Base-by-base conservation (phyloP, 23 red algal genomes). In the Gracilariopsis chorda region DNA sequence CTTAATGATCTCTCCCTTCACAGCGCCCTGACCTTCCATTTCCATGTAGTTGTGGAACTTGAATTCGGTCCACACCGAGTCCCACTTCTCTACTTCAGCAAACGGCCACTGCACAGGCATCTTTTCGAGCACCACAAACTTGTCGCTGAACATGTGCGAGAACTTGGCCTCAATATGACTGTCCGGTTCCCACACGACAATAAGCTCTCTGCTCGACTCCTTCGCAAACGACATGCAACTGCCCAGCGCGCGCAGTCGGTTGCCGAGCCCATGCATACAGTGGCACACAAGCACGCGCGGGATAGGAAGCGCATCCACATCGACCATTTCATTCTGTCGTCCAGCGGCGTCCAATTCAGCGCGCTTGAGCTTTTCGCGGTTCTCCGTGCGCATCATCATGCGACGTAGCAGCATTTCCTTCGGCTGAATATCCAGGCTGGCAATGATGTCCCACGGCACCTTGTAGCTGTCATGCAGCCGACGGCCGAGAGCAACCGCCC, bases 371-470 rank as follows among this genome's bases (percentile, higher is more conserved):
- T 13, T 52, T 14, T 41, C 65, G 10, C 41, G 51, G 27, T 49
- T 65, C 58, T 44, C 63, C 11, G 42, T 47, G 43, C 37, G 74
- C 69, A 42, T 27, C 46, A 45, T 84, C 3, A 91, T 34, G 20
- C 64, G 32, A n/a, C 85, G 40, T 27, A 91, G 48, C 48, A 95
- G 61, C 13, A 62, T 27, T 37, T 95, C 86, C 44, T 82, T 86
- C 10, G 57, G 78, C 14, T 25, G 19, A n/a, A 58, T 49, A 19
- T 21, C 36, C 78, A 90, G 63, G 19, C 52, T 57, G 20, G 44
- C 49, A 32, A 94, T 80, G 47, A 94, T 94, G 45, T 94, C 92
- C 92, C 92, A 94, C 35, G 93, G 93, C n/a, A 95, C 61, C 62
- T 68, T 32, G 42, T 86, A 90, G 17, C 61, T 61, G 56, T 90